Evolutionary conservation across 2,329 filamentous ascomycete genomes (phyloP).

Genomic region (Microsporum audouinii): DNA sequence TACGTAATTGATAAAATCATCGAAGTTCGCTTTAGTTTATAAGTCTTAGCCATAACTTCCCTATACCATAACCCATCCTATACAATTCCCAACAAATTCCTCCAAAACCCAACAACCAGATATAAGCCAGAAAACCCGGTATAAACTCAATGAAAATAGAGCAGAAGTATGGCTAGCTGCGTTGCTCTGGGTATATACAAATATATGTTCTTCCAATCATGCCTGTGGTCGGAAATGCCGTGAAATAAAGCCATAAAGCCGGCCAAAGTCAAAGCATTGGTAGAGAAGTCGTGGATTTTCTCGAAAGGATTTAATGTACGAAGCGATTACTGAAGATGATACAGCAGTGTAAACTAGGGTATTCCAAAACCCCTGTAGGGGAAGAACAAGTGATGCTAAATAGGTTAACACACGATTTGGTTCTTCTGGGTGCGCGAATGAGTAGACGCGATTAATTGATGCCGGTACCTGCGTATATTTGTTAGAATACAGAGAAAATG

Average conservation of each 20-base stretch:
- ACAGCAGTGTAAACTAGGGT: conserved; percentile 63
- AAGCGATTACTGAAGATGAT: conserved; percentile 28
- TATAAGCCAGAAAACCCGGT: neutral
- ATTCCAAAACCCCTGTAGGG: conserved; percentile 79
- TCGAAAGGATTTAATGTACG: neutral
- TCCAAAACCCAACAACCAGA: neutral
- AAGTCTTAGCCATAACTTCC: neutral
- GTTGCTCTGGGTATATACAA: neutral
- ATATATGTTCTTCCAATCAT: neutral
- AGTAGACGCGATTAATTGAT: conserved; percentile 64
- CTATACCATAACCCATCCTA: neutral
- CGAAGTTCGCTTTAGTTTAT: neutral
- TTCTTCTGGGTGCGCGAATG: conserved; percentile 46
- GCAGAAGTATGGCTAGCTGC: neutral
- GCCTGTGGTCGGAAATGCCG: neutral
- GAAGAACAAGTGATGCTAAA: conserved; percentile 61
- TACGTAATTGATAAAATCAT: too few species aligned
- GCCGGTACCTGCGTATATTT: conserved; percentile 39
- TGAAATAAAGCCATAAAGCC: neutral
- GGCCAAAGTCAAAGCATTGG: neutral
- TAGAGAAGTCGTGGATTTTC: neutral
- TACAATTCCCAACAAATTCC: neutral
- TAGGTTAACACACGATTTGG: conserved; percentile 53
- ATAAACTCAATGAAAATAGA: neutral
- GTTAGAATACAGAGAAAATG: neutral